phyloP scores from a whole-genome alignment of 345 rosid genomes.

The Chamaenerion angustifolium region DNA sequence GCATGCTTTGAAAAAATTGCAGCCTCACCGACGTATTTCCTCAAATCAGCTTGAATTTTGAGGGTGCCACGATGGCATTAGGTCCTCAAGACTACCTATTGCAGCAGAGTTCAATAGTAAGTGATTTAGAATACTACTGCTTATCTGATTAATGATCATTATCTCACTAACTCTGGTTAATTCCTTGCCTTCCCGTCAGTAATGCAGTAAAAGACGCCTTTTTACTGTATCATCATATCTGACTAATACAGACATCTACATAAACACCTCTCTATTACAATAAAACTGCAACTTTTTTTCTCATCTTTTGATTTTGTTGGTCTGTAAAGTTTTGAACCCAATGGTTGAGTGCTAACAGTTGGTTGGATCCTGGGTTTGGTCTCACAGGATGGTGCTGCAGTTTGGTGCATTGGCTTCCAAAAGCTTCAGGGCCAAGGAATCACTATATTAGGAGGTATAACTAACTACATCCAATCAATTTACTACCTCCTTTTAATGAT shows the following conservation, averaged over 20 bases:
- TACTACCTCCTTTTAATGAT: background rate
- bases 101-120: slow-evolving; percentile 71
- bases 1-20: slow-evolving; percentile 9
- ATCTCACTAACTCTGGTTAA: no score
- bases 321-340: no score
- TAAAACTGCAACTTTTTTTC: no score
- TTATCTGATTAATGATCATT: background rate
- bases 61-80: slow-evolving; percentile 68
- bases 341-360: background rate
- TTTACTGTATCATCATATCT: background rate
- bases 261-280: no score
- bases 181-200: no score
- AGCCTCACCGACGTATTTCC: slow-evolving; percentile 68
- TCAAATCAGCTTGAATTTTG: slow-evolving; percentile 80
- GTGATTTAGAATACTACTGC: slow-evolving; percentile 12
- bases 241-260: no score
- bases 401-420: slow-evolving; percentile 93
- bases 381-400: slow-evolving; percentile 57
- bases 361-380: background rate
- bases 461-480: background rate
- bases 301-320: no score
- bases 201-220: no score
- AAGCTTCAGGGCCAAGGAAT: slow-evolving; percentile 54
- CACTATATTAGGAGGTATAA: slow-evolving; percentile 85
- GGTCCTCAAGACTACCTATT: slow-evolving; percentile 81